These are phyloP conservation scores for Melampsora americana DNA, from an alignment of 1,284 basidiomycete species.

Conservation along the genomic window DNA sequence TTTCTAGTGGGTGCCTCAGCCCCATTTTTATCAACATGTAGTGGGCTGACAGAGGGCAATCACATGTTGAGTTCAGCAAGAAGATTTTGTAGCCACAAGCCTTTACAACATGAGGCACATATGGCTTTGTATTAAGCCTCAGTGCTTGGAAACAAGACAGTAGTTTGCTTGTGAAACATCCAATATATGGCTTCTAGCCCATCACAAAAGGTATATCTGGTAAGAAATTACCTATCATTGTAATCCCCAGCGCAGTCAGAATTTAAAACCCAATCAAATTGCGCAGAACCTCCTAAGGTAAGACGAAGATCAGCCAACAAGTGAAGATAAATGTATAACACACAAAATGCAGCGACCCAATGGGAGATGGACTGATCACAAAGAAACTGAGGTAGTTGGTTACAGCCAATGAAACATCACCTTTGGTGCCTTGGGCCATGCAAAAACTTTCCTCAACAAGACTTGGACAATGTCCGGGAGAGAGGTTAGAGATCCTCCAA, in stretches of 20 bases:
- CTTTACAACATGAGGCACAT: slow-evolving; percentile 15
- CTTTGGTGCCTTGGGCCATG: not conserved
- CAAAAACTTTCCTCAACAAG: not conserved
- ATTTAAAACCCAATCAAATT: not conserved
- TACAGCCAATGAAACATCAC: slow-evolving; percentile 9
- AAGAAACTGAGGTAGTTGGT: slow-evolving; percentile 17
- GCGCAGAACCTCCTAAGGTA: not conserved
- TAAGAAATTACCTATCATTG: not conserved
- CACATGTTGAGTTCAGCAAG: not conserved
- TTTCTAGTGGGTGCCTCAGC: slow-evolving; percentile 8
- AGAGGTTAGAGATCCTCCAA: not conserved
- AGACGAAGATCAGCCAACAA: not conserved
- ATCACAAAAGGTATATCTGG: not conserved
- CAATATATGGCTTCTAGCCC: slow-evolving; percentile 11
- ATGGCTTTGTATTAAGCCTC: slow-evolving; percentile 24
- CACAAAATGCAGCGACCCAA: not conserved
- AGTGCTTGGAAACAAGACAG: slow-evolving; percentile 9
- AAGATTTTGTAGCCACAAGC: not conserved
- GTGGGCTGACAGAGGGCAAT: not conserved
- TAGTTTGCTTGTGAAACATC: not conserved
- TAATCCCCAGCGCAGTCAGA: slow-evolving; percentile 4
- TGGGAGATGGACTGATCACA: slow-evolving; percentile 3
- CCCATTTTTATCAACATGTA: slow-evolving; percentile 13
- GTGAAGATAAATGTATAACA: slow-evolving; percentile 6
- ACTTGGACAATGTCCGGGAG: not conserved